Evolutionary conservation across 2,329 filamentous ascomycete species (phyloP).

Genomic region (Verticillium nubilum): DNA sequence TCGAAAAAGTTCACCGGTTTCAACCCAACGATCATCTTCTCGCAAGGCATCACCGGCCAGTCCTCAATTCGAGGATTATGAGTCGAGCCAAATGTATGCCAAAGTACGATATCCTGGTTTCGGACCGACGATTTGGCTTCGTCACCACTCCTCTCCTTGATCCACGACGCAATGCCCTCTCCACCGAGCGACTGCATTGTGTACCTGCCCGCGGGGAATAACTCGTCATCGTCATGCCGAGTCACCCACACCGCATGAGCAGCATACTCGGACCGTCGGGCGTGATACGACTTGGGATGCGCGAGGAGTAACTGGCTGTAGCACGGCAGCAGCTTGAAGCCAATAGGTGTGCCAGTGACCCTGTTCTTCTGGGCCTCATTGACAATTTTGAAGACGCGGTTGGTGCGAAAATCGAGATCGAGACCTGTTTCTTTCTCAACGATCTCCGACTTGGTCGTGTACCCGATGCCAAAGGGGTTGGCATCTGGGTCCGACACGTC

Average conservation of each 20-base stretch:
- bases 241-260: conserved; percentile 40
- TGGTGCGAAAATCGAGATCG: conserved; percentile 43
- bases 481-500: conserved; percentile 4
- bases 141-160: conserved; percentile 23
- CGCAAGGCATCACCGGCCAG: conserved; percentile 64
- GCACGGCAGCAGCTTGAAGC: conserved; percentile 37
- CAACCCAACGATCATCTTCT: conserved; percentile 44
- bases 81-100: conserved; percentile 55
- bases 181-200: conserved; percentile 41
- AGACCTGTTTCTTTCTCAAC: conserved; percentile 38
- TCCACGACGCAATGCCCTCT: conserved; percentile 33
- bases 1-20: conserved; percentile 51
- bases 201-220: conserved; percentile 35
- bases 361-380: conserved; percentile 37
- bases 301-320: conserved; percentile 41
- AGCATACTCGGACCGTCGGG: conserved; percentile 34
- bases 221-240: conserved; percentile 33
- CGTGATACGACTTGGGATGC: conserved; percentile 31
- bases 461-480: conserved; percentile 49
- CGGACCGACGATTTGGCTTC: conserved; percentile 34
- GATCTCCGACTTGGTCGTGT: conserved; percentile 33
- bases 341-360: conserved; percentile 36
- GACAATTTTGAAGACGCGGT: conserved; percentile 42
- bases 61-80: conserved; percentile 62
- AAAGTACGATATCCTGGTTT: conserved; percentile 50